These are phyloP conservation scores for Cyclostephanos invisitatus DNA, from an alignment of 108 stramenopile genomes.

Conservation along the genomic window DNA sequence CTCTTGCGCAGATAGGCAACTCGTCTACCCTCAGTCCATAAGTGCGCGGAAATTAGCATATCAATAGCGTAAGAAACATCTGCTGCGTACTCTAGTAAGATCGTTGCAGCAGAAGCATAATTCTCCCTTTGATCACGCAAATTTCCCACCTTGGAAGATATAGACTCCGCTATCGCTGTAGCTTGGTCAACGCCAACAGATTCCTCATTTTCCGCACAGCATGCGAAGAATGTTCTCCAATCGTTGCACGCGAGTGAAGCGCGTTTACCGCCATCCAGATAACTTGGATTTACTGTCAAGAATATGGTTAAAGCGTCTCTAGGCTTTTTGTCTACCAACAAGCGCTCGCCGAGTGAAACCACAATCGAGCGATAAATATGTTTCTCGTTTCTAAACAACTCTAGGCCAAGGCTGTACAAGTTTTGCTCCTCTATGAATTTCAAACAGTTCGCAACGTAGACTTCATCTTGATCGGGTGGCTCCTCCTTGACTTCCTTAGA, in stretches of 20 bases:
- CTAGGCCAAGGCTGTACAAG: constrained; percentile 61
- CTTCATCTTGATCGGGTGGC: constrained; percentile 23
- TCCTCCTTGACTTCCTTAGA: constrained; percentile 36
- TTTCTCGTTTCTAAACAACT: constrained; percentile 55
- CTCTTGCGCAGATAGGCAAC: constrained; percentile 49
- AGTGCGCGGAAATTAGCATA: constrained; percentile 62
- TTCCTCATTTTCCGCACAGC: constrained; percentile 31
- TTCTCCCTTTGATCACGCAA: constrained; percentile 33
- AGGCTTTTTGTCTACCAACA: constrained; percentile 54
- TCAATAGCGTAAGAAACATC: constrained; percentile 74
- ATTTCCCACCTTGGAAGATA: constrained; percentile 44
- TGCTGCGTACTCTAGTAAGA: constrained; percentile 76
- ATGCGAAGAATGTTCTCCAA: constrained; percentile 76
- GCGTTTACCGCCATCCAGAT: constrained; percentile 64
- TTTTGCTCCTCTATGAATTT: constrained; percentile 69
- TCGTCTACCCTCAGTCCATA: constrained; percentile 76
- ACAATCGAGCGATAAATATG: constrained; percentile 48
- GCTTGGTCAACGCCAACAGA: constrained; percentile 28
- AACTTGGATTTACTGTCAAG: constrained; percentile 57
- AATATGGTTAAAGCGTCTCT: constrained; percentile 69
- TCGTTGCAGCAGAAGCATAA: constrained; percentile 67
- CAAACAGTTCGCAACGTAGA: constrained; percentile 64
- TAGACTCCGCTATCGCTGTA: constrained; percentile 31
- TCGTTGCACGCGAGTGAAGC: constrained; percentile 71
- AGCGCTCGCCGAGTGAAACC: constrained; percentile 62